phyloP scores from a whole-genome alignment of 78 protist species.

The Dictyostelium purpureum region DNA sequence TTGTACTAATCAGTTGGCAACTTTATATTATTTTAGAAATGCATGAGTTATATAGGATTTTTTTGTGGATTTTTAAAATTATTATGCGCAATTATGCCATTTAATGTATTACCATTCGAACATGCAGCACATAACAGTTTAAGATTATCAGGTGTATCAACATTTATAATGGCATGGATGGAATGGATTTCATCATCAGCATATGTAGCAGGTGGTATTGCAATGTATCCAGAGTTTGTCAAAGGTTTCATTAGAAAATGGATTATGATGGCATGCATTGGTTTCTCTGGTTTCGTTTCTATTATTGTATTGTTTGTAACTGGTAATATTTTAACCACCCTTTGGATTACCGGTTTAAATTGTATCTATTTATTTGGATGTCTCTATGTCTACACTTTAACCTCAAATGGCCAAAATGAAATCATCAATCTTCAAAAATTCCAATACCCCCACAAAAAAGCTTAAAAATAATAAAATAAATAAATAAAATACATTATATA shows the following conservation, averaged over 20 bases:
- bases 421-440: slow-evolving; percentile 3
- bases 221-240: slow-evolving; percentile 37
- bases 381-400: neutral
- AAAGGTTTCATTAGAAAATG: slow-evolving; percentile 58
- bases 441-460: slow-evolving; percentile 53
- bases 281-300: neutral
- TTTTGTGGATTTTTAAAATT: slow-evolving; percentile 47
- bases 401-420: slow-evolving; percentile 15
- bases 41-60: slow-evolving; percentile 42
- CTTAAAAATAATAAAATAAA: neutral
- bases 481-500: neutral
- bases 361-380: slow-evolving; percentile 10
- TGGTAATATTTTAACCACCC: slow-evolving; percentile 15
- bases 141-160: neutral
- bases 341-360: slow-evolving; percentile 53
- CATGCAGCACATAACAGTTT: slow-evolving; percentile 37
- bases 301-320: neutral
- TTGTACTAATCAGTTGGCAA: neutral
- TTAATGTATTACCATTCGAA: slow-evolving; percentile 56
- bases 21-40: slow-evolving; percentile 3
- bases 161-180: slow-evolving; percentile 27
- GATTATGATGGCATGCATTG: slow-evolving; percentile 36
- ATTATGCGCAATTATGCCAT: slow-evolving; percentile 43
- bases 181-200: slow-evolving; percentile 63
- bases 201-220: slow-evolving; percentile 39